A percentile compares a stretch with the other conserved stretches of the same genome.
These are phyloP conservation scores for Fimicolochytrium jonesii DNA, from an alignment of 192 early-diverging fungal genomes.

Conservation along the genomic window DNA sequence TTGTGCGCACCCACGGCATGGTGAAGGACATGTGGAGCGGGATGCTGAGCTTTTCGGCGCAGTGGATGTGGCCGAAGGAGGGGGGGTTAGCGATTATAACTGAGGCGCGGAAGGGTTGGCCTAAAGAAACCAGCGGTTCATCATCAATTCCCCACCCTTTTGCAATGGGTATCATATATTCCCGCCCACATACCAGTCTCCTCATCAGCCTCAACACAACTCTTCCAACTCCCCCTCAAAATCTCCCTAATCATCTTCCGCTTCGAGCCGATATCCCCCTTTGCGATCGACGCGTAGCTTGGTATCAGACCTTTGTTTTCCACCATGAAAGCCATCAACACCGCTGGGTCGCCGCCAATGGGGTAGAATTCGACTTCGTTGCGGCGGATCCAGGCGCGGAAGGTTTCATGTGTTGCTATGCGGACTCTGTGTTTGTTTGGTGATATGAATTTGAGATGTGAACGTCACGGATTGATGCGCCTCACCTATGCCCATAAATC, in stretches of 20 bases:
- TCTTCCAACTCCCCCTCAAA: slow-evolving; percentile 11
- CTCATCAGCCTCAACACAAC: slow-evolving; percentile 19
- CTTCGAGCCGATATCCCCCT: slow-evolving; percentile 24
- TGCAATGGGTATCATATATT: too few species aligned
- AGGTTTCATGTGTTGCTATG: slow-evolving; percentile 67
- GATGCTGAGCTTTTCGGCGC: slow-evolving; percentile 61
- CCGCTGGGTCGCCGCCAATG: slow-evolving; percentile 60
- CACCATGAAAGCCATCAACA: slow-evolving; percentile 62
- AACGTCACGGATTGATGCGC: too few species aligned
- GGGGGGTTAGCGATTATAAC: slow-evolving; percentile 68
- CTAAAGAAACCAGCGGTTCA: too few species aligned
- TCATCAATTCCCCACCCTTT: too few species aligned
- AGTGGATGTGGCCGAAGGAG: slow-evolving; percentile 65
- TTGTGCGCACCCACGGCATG: slow-evolving; percentile 23
- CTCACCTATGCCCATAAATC: slow-evolving; percentile 62
- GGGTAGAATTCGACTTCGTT: slow-evolving; percentile 67
- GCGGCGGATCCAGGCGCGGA: slow-evolving; percentile 59
- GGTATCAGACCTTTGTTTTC: slow-evolving; percentile 41
- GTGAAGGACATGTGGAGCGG: slow-evolving; percentile 35
- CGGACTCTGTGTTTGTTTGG: too few species aligned
- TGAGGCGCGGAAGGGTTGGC: slow-evolving; percentile 34
- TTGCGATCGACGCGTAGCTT: slow-evolving; percentile 1
- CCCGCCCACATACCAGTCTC: too few species aligned
- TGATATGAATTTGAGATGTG: too few species aligned
- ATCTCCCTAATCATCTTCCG: slow-evolving; percentile 13